phyloP scores from a whole-genome alignment of 2,329 filamentous ascomycete species.

The Sphaerostilbella broomeana region DNA sequence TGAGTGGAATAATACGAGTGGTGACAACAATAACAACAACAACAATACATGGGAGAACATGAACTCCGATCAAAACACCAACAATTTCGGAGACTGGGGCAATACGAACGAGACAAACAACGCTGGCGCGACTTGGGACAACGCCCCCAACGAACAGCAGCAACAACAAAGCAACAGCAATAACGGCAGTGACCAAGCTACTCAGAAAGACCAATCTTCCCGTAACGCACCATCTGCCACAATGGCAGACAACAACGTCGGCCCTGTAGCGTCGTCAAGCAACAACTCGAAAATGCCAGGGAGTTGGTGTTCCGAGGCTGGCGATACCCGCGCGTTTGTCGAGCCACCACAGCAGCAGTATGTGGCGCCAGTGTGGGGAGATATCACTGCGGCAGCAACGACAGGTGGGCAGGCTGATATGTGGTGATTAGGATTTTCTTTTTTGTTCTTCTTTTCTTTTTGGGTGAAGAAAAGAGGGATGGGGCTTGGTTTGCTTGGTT shows the following conservation, averaged over 20 bases:
- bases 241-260: constrained; percentile 7
- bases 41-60: background rate
- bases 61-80: background rate
- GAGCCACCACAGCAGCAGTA: background rate
- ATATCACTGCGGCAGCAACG: constrained; percentile 25
- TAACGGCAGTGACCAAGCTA: constrained; percentile 12
- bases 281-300: constrained; percentile 25
- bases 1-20: background rate
- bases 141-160: background rate
- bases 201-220: constrained; percentile 8
- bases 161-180: constrained; percentile 2
- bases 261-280: background rate
- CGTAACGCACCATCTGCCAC: background rate
- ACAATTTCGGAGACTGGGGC: background rate
- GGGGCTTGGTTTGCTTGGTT: too few species aligned
- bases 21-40: constrained; percentile 1
- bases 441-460: background rate
- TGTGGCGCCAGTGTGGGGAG: constrained; percentile 23
- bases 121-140: constrained; percentile 3
- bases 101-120: constrained; percentile 1
- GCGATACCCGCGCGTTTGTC: constrained; percentile 11
- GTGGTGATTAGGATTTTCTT: constrained; percentile 10
- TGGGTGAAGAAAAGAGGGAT: too few species aligned
- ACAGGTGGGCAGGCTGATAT: constrained; percentile 22
- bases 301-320: constrained; percentile 18